Conservation (phyloP, 129 eudicot genomes). For the Helianthus tuberosus region DNA sequence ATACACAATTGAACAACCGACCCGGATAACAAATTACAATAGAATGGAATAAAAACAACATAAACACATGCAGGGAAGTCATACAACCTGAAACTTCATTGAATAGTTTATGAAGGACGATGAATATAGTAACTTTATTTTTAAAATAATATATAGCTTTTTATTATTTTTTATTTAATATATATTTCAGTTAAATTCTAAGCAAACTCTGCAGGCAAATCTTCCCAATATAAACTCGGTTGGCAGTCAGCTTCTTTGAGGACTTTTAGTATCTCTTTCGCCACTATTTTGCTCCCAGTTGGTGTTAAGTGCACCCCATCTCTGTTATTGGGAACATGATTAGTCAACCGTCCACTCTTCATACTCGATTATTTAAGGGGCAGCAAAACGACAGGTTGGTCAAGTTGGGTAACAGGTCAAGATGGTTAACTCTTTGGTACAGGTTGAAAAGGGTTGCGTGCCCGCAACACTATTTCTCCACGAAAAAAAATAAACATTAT, state of each 20-base stretch:
- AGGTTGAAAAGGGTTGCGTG: neutral
- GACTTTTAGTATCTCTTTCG: constrained; percentile 55
- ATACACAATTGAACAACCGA: too few relatives aligned
- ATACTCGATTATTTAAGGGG: too few relatives aligned
- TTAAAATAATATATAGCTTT: too few relatives aligned
- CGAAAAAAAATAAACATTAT: too few relatives aligned
- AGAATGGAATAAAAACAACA: neutral
- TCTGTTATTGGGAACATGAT: constrained; percentile 27
- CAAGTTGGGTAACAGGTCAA: neutral
- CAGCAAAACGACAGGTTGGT: too few relatives aligned
- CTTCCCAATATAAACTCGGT: constrained; percentile 63
- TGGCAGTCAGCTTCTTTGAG: constrained; percentile 59
- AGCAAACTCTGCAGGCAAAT: constrained; percentile 54
- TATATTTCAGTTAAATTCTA: neutral
- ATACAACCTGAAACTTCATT: neutral
- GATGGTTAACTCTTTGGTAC: neutral
- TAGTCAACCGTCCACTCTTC: too few relatives aligned
- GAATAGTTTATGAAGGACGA: neutral
- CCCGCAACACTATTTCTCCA: neutral
- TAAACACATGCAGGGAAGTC: neutral
- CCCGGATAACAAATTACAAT: too few relatives aligned
- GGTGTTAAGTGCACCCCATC: constrained; percentile 74
- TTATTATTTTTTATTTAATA: too few relatives aligned
- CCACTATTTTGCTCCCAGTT: constrained; percentile 60
- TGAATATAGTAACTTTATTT: too few relatives aligned